Evolutionary conservation across 352 stramenopile genomes (phyloP).

Genomic region (Pythium periplocum): DNA sequence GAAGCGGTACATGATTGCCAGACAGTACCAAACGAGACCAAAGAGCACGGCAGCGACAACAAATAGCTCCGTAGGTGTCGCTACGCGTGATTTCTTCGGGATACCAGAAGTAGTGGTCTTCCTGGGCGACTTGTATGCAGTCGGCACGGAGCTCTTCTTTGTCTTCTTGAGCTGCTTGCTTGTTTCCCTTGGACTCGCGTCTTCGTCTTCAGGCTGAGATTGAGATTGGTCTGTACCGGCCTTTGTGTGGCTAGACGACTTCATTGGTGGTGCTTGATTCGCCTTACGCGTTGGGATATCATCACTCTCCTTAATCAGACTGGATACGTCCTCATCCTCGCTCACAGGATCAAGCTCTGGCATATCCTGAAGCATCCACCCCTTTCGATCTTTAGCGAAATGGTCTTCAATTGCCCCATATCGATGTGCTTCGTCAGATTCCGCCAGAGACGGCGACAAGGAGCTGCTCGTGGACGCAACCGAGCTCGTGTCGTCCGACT

Average conservation of each 20-base stretch:
- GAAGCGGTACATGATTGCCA: constrained; percentile 37
- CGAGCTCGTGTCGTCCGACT: constrained; percentile 7
- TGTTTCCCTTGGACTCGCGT: neutral
- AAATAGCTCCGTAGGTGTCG: neutral
- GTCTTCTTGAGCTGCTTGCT: neutral
- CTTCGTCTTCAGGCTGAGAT: constrained; percentile 8
- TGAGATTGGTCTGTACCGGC: neutral
- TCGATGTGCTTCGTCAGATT: neutral
- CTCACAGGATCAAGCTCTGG: constrained; percentile 5
- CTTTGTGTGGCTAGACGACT: too few relatives aligned
- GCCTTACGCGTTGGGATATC: neutral
- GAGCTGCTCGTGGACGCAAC: constrained; percentile 5
- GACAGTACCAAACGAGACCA: constrained; percentile 30
- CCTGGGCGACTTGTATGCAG: too few relatives aligned
- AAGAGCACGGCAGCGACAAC: constrained; percentile 13
- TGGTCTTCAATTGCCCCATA: neutral
- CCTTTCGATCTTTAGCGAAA: neutral
- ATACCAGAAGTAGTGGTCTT: too few relatives aligned
- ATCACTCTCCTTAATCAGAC: neutral
- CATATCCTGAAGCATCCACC: neutral
- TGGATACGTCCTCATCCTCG: neutral
- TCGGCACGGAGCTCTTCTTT: neutral
- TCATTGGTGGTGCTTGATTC: neutral
- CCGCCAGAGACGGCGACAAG: constrained; percentile 7
- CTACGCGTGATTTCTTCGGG: neutral